Percentiles rank a stretch among this genome's conserved stretches.
Conservation (phyloP, 768 basidiomycete genomes). For the Rhizopogon rudus region DNA sequence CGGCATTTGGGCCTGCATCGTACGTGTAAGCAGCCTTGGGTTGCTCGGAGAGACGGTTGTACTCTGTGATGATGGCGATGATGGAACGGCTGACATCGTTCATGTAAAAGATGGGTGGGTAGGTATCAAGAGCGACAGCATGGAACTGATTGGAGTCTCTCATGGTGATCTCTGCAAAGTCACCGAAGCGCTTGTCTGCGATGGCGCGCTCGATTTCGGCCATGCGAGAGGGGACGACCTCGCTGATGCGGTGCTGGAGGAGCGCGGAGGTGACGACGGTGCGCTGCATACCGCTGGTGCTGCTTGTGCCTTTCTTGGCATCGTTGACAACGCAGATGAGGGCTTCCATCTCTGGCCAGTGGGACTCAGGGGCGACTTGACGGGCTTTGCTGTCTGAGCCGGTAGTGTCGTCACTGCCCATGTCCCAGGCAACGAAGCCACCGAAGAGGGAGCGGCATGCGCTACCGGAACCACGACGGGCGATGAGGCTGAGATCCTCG, state of each 20-base stretch:
- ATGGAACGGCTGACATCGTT: conserved; percentile 96
- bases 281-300: conserved; percentile 95
- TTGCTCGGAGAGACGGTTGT: conserved; percentile 75
- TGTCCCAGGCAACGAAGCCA: conserved; percentile 94
- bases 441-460: conserved; percentile 97
- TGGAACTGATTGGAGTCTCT: conserved; percentile 98
- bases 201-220: conserved; percentile 77
- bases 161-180: conserved; percentile 93
- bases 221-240: conserved; percentile 90
- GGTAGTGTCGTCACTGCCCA: conserved; percentile 53
- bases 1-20: conserved; percentile 98
- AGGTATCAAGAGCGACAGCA: conserved; percentile 93
- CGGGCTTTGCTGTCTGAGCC: conserved; percentile 88
- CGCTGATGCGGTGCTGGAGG: conserved; percentile 81
- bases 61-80: conserved; percentile 85
- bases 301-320: conserved; percentile 93
- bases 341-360: conserved; percentile 97
- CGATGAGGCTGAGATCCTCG: conserved; percentile 85
- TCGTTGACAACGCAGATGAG: conserved; percentile 96
- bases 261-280: conserved; percentile 90
- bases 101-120: conserved; percentile 98
- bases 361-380: conserved; percentile 74
- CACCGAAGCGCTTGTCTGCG: conserved; percentile 70
- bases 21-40: conserved; percentile 95
- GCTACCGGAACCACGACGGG: conserved; percentile 96